Percentiles rank a stretch among this genome's conserved stretches.
Conservation (phyloP, 768 basidiomycete species). For the Rickenella mellea region DNA sequence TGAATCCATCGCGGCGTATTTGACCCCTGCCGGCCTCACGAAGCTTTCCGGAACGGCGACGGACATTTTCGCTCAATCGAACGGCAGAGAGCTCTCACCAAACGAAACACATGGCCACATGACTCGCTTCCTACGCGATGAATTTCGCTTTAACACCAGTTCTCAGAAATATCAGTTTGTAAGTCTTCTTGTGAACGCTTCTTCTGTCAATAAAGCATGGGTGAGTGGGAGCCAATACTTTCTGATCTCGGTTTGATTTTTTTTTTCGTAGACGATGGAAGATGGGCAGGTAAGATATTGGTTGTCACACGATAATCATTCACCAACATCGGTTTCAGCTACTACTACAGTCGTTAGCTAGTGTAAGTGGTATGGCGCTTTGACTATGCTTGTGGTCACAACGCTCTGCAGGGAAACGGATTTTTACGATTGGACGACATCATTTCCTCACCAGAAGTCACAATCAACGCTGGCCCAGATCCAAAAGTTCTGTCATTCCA, state of each 20-base stretch:
- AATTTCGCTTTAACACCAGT: constrained; percentile 30
- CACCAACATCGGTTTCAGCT: constrained; percentile 18
- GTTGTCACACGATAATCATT: constrained; percentile 1
- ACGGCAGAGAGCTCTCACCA: constrained; percentile 25
- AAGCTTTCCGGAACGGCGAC: constrained; percentile 33
- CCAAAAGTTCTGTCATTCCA: constrained; percentile 44
- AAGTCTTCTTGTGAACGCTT: constrained; percentile 15
- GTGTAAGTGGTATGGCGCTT: constrained; percentile 18
- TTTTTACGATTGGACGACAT: constrained; percentile 41
- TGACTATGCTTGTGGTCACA: neutral
- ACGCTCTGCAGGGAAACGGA: constrained; percentile 32
- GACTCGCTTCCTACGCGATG: constrained; percentile 31
- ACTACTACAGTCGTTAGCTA: constrained; percentile 27
- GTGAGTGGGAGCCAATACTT: constrained; percentile 6
- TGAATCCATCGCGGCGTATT: constrained; percentile 28
- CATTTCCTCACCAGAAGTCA: constrained; percentile 35
- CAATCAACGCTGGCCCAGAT: constrained; percentile 24
- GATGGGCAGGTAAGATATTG: constrained; percentile 37
- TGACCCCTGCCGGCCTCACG: constrained; percentile 35
- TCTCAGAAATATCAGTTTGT: constrained; percentile 39
- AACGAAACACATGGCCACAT: constrained; percentile 37
- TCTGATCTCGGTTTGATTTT: neutral
- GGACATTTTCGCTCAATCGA: constrained; percentile 24
- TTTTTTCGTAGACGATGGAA: constrained; percentile 27
- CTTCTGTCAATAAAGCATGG: constrained; percentile 14